Evolutionary conservation across 257 asterid species (phyloP), one percentile per base, ranked within the genome.

Genomic region (Lithospermum erythrorhizon): DNA sequence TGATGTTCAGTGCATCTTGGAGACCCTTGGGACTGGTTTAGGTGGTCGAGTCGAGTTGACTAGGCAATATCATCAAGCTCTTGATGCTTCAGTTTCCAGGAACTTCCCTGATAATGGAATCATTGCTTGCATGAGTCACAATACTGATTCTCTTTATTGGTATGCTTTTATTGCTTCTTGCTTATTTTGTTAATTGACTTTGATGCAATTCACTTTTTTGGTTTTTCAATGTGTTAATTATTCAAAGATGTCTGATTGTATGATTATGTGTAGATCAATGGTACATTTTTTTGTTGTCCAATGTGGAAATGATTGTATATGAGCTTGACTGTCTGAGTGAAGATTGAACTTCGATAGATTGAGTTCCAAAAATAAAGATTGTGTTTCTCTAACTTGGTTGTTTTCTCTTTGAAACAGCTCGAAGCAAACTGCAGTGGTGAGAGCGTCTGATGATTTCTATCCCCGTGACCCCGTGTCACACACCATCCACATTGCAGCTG

Each of bases 121-220:
- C 84, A 84, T 89, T 35, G 91, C 97, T n/a, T 89, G 97, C 64
- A 89, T 89, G 97, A 86, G 95, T 78, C 97, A 89, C 70, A 89
- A 67, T 62, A 89, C 88, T 17, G 97, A 89, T 61, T 83, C 95
- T 1, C 79, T 89, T 61, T 89, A 84, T 80, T 86, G 96, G 96
- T 87, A 79, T 55, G 56, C 14, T 1, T 25, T 27, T 20, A 20
- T 29, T 22, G 10, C 25, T 53, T 62, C 11, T 59, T 18, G 22
- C 47, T 59, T 21, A 48, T 45, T 41, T 61, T 18, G 27, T 22
- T 1, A 3, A 15, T 20, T 11, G 19, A 61, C n/a, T n/a, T n/a
- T n/a, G n/a, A n/a, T n/a, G n/a, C n/a, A n/a, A n/a, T n/a, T n/a
- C n/a, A n/a, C n/a, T n/a, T n/a, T n/a, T n/a, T n/a, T n/a, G n/a